A percentile compares a stretch with the other conserved stretches of the same genome.
These are phyloP conservation scores for Zopfia rhizophila DNA, from an alignment of 2,329 filamentous ascomycete species.

Conservation along the genomic window DNA sequence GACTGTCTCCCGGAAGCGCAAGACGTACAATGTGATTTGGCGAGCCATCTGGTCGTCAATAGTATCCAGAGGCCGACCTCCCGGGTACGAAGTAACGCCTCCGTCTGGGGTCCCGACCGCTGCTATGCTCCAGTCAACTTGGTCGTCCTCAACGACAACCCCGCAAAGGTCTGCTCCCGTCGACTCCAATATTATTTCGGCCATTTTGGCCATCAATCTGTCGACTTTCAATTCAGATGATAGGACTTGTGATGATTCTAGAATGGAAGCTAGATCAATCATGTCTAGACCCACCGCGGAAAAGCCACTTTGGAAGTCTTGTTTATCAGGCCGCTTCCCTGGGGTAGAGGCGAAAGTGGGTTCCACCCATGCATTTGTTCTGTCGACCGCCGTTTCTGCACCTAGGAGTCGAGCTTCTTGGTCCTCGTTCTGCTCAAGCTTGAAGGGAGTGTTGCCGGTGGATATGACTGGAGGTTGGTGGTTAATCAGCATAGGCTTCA, in stretches of 20 bases:
- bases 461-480: too few relatives aligned
- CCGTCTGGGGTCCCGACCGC: slow-evolving; percentile 76
- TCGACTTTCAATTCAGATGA: slow-evolving; percentile 82
- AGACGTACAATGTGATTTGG: slow-evolving; percentile 80
- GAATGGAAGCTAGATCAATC: slow-evolving; percentile 81
- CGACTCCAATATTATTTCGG: slow-evolving; percentile 81
- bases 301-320: slow-evolving; percentile 70
- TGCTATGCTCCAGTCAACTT: slow-evolving; percentile 74
- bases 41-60: slow-evolving; percentile 75
- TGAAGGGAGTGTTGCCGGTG: slow-evolving; percentile 53
- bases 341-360: slow-evolving; percentile 49
- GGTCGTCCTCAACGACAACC: slow-evolving; percentile 77
- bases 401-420: slow-evolving; percentile 49
- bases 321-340: slow-evolving; percentile 47
- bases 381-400: slow-evolving; percentile 54
- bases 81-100: slow-evolving; percentile 73
- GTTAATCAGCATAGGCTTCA: too few relatives aligned
- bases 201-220: slow-evolving; percentile 81
- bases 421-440: slow-evolving; percentile 57
- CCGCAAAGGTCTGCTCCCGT: slow-evolving; percentile 79
- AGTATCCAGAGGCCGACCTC: slow-evolving; percentile 71
- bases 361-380: slow-evolving; percentile 60
- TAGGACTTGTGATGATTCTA: slow-evolving; percentile 81
- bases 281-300: slow-evolving; percentile 77
- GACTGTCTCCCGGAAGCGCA: slow-evolving; percentile 78